Conservation (phyloP, 2,329 filamentous ascomycete genomes). For the Colletotrichum noveboracense region DNA sequence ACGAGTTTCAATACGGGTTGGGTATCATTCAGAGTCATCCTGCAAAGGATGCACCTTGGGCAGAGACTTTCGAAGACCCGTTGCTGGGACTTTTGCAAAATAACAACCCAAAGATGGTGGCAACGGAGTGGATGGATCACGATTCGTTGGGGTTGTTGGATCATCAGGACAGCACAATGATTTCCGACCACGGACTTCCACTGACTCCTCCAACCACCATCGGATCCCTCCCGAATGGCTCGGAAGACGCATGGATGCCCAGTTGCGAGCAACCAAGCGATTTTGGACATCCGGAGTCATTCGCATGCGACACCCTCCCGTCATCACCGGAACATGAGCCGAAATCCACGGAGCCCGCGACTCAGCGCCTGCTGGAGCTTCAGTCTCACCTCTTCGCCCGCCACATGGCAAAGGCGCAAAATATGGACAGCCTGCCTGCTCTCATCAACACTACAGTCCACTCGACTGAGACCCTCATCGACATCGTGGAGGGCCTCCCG, state of each 20-base stretch:
- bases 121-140: slow-evolving; percentile 4
- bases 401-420: background rate
- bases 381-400: background rate
- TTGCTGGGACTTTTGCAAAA: slow-evolving; percentile 1
- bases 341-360: background rate
- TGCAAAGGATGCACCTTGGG: background rate
- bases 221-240: background rate
- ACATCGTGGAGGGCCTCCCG: slow-evolving; percentile 1
- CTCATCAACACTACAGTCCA: slow-evolving; percentile 7
- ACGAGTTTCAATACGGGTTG: slow-evolving; percentile 10
- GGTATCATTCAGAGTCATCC: slow-evolving; percentile 2
- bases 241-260: background rate
- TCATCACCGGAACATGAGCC: background rate
- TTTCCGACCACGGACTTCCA: background rate
- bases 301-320: background rate
- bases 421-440: background rate
- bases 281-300: background rate
- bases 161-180: background rate
- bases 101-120: background rate
- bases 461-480: slow-evolving; percentile 12
- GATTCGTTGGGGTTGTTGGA: slow-evolving; percentile 2
- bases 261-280: background rate
- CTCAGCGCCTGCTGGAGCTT: slow-evolving; percentile 6
- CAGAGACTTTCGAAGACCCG: slow-evolving; percentile 4
- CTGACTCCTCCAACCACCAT: slow-evolving; percentile 5